phyloP scores from a whole-genome alignment of 192 early-diverging fungal species.

The Umbelopsis sp. region DNA sequence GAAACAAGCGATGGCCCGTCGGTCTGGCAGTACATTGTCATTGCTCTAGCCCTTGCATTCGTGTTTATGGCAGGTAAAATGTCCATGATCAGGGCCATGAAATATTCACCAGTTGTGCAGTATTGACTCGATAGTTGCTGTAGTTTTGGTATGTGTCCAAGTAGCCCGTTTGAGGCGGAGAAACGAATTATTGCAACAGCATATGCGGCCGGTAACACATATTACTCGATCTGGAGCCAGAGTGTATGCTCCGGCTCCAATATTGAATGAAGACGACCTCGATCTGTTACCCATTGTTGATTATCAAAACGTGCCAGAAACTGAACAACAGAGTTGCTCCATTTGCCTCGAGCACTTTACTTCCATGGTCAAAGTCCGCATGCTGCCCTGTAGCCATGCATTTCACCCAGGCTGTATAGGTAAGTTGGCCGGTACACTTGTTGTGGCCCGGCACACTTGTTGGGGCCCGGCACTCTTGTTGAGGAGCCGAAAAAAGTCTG shows the following conservation, averaged over 20 bases:
- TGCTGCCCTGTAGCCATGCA: neutral
- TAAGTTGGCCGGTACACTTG: neutral
- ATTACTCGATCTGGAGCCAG: conserved; percentile 7
- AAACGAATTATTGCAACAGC: neutral
- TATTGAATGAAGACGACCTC: neutral
- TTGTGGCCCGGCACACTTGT: too few relatives aligned
- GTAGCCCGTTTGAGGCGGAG: conserved; percentile 14
- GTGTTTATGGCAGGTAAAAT: conserved; percentile 4
- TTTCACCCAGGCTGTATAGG: conserved; percentile 14
- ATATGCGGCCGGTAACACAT: neutral
- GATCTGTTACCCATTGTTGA: neutral
- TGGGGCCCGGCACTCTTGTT: too few relatives aligned
- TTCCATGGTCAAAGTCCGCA: neutral
- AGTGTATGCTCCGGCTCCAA: conserved; percentile 3
- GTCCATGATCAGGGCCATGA: neutral
- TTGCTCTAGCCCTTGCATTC: conserved; percentile 3
- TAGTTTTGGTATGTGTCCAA: neutral
- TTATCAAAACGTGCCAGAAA: neutral
- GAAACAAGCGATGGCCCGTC: neutral
- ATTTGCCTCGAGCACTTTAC: neutral
- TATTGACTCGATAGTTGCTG: neutral
- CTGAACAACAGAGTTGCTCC: conserved; percentile 10
- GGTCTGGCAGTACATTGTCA: conserved; percentile 11
- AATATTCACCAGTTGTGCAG: neutral
- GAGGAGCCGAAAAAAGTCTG: neutral